phyloP scores from a whole-genome alignment of 371 early-diverging fungal species.

The Quaeritorhiza haematococci region DNA sequence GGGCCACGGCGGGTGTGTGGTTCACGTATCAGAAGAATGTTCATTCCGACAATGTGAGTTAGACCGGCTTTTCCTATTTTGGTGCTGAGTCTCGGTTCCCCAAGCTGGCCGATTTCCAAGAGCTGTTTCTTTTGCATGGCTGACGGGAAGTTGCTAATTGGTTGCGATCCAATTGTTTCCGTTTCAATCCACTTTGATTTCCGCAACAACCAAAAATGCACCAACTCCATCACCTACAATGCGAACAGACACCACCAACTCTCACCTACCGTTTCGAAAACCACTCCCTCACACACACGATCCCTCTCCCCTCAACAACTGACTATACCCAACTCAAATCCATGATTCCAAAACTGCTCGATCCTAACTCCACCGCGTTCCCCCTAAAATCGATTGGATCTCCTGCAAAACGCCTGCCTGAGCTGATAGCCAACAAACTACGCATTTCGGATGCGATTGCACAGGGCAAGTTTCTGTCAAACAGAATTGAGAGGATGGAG shows the following conservation, averaged over 20 bases:
- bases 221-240: too few relatives aligned
- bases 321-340: not conserved
- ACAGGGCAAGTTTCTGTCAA: not conserved
- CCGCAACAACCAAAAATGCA: too few relatives aligned
- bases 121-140: too few relatives aligned
- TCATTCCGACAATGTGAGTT: too few relatives aligned
- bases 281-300: conserved; percentile 7
- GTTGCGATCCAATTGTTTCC: too few relatives aligned
- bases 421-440: conserved; percentile 6
- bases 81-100: too few relatives aligned
- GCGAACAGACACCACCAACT: not conserved
- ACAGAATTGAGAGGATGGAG: not conserved
- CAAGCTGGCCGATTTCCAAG: too few relatives aligned
- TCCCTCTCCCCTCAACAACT: not conserved
- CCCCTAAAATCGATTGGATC: not conserved
- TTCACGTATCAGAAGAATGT: conserved; percentile 9
- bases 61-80: too few relatives aligned
- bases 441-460: conserved; percentile 7
- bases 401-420: conserved; percentile 9
- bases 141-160: too few relatives aligned
- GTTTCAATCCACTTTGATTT: too few relatives aligned
- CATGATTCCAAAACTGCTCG: not conserved
- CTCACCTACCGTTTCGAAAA: conserved; percentile 17
- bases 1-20: conserved; percentile 15
- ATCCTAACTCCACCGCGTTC: not conserved